These are phyloP conservation scores for Annona cherimola DNA, from an alignment of 164 flowering plant species.

Conservation along the genomic window DNA sequence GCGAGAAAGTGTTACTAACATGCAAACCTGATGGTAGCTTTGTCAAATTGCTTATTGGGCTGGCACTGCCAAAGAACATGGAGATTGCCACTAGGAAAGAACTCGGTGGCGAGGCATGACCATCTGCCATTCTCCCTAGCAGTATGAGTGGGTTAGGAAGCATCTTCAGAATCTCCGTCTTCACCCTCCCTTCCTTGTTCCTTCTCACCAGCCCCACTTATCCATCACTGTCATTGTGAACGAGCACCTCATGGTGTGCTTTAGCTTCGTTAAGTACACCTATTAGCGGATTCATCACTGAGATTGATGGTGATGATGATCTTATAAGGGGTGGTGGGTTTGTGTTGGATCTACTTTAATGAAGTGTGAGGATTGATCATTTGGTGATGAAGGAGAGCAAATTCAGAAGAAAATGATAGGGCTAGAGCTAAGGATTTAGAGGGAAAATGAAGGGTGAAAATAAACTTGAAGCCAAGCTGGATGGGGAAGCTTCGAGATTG, in stretches of 20 bases:
- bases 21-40: slow-evolving; percentile 57
- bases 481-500: too few relatives aligned
- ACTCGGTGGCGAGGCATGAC: slow-evolving; percentile 71
- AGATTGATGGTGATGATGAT: too few relatives aligned
- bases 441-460: too few relatives aligned
- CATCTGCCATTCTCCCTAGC: slow-evolving; percentile 39
- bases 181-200: slow-evolving; percentile 55
- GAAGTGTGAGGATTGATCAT: too few relatives aligned
- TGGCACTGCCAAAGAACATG: slow-evolving; percentile 77
- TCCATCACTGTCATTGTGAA: slow-evolving; percentile 80
- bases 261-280: slow-evolving; percentile 63
- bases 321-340: too few relatives aligned
- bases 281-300: too few relatives aligned
- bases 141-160: slow-evolving; percentile 71
- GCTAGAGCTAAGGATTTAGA: too few relatives aligned
- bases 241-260: slow-evolving; percentile 22
- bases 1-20: background rate
- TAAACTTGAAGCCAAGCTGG: too few relatives aligned
- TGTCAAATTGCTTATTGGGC: slow-evolving; percentile 46
- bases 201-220: slow-evolving; percentile 46
- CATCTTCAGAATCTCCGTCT: slow-evolving; percentile 53
- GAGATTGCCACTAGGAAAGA: slow-evolving; percentile 80
- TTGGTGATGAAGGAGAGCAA: too few relatives aligned
- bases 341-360: too few relatives aligned
- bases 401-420: too few relatives aligned